Evolutionary conservation across 2,329 filamentous ascomycete genomes (phyloP), one percentile per base, ranked within the genome.

Genomic region (Lecanicillium sp.): DNA sequence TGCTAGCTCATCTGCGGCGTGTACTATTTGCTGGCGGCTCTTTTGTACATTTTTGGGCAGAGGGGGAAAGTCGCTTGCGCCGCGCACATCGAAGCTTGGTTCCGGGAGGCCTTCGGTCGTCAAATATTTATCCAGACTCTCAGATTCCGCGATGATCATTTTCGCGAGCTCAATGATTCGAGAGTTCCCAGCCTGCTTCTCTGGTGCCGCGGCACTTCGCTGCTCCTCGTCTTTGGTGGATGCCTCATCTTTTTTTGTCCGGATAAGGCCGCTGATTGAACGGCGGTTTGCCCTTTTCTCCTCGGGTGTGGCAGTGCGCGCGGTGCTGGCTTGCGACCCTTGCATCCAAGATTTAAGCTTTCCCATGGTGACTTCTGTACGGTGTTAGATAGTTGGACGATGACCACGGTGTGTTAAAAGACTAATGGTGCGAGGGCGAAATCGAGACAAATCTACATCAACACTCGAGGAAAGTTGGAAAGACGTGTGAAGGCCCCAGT

Each of bases 101-200:
- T 64, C 51, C 1, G 58, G 57, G 3, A 67, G 49, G 6, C 58
- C 58, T 36, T 65, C 66, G 4, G 61, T 56, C 35, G 57, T 61
- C 44, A 75, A 49, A 47, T 71, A 72, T 3, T 51, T 51, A 41
- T 74, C 68, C 14, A 76, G 51, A 47, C 65, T 73, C 43, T 67
- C 64, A 1, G 72, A 68, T 45, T 74, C 70, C 30, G 49, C 45
- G 27, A 59, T 59, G 39, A 75, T 75, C 33, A 57, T 69, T 35
- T 58, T 60, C 3, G 71, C 69, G n/a, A 76, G 54, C 18, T 56
- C 53, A 12, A 66, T 46, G 55, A 75, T 62, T 17, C 56, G 60
- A 3, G 65, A 65, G 10, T 60, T 51, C 4, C 41, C 34, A n/a
- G 43, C 36, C 33, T 35, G 45, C 31, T 33, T 20, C 12, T 27